Base-by-base conservation (phyloP, 495 filamentous ascomycete genomes). In the Podospora bellae-mahoneyi region DNA sequence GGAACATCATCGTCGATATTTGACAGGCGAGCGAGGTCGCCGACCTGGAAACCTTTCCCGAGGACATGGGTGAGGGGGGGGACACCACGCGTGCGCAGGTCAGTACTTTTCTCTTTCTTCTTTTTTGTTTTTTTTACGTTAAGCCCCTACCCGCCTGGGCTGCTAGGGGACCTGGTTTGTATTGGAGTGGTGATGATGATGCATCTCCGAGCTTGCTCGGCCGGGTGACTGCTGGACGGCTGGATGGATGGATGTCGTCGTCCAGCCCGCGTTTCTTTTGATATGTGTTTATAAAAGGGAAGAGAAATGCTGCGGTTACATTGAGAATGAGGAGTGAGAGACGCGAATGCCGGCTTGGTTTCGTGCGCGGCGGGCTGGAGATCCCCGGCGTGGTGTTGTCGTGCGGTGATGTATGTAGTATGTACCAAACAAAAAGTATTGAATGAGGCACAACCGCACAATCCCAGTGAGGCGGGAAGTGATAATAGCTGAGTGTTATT, bases 21-120 rank as follows among this genome's bases (percentile, higher is more conserved):
- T 15, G 28, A 68, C 57, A 66, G 19, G 60, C 67, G 65, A 16
- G 27, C 67, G 70, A 72, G 70, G 70, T 72, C 70, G 70, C 70
- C 70, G 70, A 72, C 70, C 67, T 72, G 67, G 64, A 48, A 48
- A 10, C 60, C 44, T 66, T 61, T 32, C 60, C 68, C 64, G 44
- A 56, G 59, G 28, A 10, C 39, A 48, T 48, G 39, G 39, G 39
- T 0, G 5, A 2, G 39, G 2, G 39, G 39, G 7, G 7, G 2
- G 0, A 2, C 39, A 16, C 15, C 39, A 10, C 13, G 39, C 39
- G 9, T 39, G 39, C 5, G 39, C 15, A 16, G 39, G 39, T 48
- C 39, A 48, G 39, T 48, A 3, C 39, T 48, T 48, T 32, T 32
- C 2, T 5, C 34, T 39, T 6, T 5, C 3, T 39, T 39, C 5